Evolutionary conservation across 768 basidiomycete genomes (phyloP).

Genomic region (Amanita muscaria): DNA sequence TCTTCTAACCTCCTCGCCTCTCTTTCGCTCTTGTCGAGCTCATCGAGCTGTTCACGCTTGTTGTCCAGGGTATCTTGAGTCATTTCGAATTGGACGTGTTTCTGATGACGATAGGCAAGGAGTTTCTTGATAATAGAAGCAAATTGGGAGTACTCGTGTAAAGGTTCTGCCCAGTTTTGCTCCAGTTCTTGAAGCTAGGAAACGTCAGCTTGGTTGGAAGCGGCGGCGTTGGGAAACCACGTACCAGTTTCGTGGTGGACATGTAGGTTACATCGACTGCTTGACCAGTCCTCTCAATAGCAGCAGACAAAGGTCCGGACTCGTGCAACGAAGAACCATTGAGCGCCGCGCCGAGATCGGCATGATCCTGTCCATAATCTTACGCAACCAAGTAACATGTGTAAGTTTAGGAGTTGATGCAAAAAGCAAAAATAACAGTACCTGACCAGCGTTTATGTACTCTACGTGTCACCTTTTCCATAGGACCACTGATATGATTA

Average conservation of each 20-base stretch:
- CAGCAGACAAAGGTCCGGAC: conserved; percentile 57
- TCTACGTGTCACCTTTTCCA: conserved; percentile 95
- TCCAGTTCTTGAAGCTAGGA: conserved; percentile 86
- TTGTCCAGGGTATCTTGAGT: conserved; percentile 84
- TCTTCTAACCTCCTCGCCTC: conserved; percentile 87
- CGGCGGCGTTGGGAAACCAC: conserved; percentile 7
- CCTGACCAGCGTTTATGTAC: conserved; percentile 93
- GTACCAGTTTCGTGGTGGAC: conserved; percentile 84
- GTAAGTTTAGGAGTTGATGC: not conserved
- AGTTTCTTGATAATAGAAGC: conserved; percentile 90
- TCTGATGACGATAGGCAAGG: conserved; percentile 92
- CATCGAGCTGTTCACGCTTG: conserved; percentile 78
- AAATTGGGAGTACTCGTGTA: conserved; percentile 95
- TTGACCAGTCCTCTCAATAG: conserved; percentile 95
- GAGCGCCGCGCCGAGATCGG: conserved; percentile 83
- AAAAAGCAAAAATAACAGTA: conserved; percentile 24
- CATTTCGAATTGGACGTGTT: conserved; percentile 96
- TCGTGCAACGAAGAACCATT: conserved; percentile 94
- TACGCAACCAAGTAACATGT: too few species aligned
- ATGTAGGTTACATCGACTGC: conserved; percentile 92
- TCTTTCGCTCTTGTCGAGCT: conserved; percentile 85
- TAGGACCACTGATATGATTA: conserved; percentile 79
- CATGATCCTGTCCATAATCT: conserved; percentile 82
- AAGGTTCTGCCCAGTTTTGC: conserved; percentile 89
- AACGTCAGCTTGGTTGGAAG: conserved; percentile 3